Evolutionary conservation across 2,329 filamentous ascomycete species (phyloP).

Genomic region (Penicillium sp.): DNA sequence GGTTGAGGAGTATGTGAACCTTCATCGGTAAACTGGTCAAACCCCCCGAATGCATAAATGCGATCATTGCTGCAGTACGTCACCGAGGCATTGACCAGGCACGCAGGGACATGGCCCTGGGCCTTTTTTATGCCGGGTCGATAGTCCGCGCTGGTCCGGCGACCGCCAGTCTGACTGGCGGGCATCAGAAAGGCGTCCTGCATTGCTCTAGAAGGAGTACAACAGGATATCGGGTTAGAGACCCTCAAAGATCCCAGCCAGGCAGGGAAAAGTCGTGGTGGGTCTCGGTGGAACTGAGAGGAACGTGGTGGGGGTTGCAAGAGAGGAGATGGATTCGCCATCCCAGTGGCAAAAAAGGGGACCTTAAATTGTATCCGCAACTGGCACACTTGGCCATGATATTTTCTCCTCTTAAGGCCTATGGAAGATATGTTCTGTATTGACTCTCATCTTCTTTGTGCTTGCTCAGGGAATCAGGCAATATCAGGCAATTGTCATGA

Average conservation of each 20-base stretch:
- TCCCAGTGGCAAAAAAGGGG: conserved; percentile 16
- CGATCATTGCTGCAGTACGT: conserved; percentile 98
- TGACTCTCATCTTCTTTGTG: background rate
- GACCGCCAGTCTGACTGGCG: conserved; percentile 71
- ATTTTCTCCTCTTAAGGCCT: background rate
- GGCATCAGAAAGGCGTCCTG: conserved; percentile 87
- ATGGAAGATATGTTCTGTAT: background rate
- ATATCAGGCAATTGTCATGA: background rate
- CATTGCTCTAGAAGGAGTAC: conserved; percentile 44
- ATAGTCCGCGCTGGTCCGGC: conserved; percentile 66
- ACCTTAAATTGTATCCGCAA: background rate
- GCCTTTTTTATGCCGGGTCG: conserved; percentile 79
- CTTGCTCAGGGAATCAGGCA: background rate
- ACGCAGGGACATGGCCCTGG: conserved; percentile 79
- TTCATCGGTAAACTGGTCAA: conserved; percentile 98
- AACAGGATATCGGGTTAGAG: conserved; percentile 26
- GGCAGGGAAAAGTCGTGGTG: conserved; percentile 29
- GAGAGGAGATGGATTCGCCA: conserved; percentile 31
- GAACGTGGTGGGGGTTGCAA: conserved; percentile 19
- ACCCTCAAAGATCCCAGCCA: conserved; percentile 26
- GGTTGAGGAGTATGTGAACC: conserved; percentile 41
- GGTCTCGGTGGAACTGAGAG: conserved; percentile 33
- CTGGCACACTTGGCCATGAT: background rate
- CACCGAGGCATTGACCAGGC: conserved; percentile 94
- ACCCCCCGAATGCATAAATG: conserved; percentile 97